These are phyloP conservation scores for Trypanosoma conorhini DNA, from an alignment of 208 protist species.

Conservation along the genomic window DNA sequence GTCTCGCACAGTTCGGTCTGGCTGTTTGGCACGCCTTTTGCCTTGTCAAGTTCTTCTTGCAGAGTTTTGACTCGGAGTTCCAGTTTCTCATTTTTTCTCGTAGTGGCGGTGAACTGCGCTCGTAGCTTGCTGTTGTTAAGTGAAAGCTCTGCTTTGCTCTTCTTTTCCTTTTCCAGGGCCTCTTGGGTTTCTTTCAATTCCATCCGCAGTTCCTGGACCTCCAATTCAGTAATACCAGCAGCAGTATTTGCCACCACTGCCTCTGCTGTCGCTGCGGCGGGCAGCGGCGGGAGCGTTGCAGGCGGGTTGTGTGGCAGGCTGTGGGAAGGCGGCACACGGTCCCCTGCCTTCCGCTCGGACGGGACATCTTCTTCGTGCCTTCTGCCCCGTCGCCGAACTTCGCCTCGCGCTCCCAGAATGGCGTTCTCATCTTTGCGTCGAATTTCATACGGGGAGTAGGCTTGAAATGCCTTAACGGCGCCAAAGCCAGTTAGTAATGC, in stretches of 20 bases:
- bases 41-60: constrained; percentile 40
- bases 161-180: constrained; percentile 63
- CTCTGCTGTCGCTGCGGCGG: background rate
- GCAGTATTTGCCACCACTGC: background rate
- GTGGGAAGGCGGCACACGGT: background rate
- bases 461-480: constrained; percentile 65
- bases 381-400: background rate
- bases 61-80: constrained; percentile 47
- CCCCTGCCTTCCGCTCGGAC: constrained; percentile 23
- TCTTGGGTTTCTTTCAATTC: constrained; percentile 73
- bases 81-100: constrained; percentile 56
- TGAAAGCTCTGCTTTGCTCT: constrained; percentile 60
- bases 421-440: constrained; percentile 54
- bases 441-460: constrained; percentile 83
- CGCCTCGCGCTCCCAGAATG: constrained; percentile 8
- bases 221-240: constrained; percentile 27
- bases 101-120: constrained; percentile 51
- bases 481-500: constrained; percentile 47
- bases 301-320: constrained; percentile 30
- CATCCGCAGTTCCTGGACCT: constrained; percentile 45
- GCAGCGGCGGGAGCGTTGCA: constrained; percentile 16
- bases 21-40: constrained; percentile 10
- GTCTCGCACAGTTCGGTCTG: constrained; percentile 1
- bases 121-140: constrained; percentile 58
- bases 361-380: constrained; percentile 10